Evolutionary conservation across 176 grass and related monocot genomes (phyloP).

Genomic region (Rhynchospora breviuscula): DNA sequence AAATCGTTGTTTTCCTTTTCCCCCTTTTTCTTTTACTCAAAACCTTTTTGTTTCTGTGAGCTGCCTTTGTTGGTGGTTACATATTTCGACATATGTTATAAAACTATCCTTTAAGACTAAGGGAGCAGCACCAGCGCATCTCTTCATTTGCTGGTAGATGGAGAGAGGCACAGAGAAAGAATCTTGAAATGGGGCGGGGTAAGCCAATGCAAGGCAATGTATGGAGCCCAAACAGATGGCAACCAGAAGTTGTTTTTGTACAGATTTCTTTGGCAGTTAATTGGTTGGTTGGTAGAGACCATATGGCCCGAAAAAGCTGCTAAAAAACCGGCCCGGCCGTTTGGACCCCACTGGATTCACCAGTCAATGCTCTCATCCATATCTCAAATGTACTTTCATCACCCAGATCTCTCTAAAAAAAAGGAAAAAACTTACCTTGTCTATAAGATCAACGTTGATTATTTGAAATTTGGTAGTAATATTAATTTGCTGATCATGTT

Average conservation of each 20-base stretch:
- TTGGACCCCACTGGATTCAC: not conserved
- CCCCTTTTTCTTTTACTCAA: no score
- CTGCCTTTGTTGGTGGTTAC: not conserved
- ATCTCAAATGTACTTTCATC: constrained; percentile 5
- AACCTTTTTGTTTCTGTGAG: not conserved
- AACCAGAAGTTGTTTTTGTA: constrained; percentile 10
- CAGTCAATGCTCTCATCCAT: not conserved
- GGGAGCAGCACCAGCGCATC: not conserved
- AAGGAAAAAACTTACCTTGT: not conserved
- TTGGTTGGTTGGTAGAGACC: constrained; percentile 7
- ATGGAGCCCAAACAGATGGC: constrained; percentile 21
- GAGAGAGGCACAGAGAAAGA: not conserved
- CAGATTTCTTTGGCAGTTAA: constrained; percentile 8
- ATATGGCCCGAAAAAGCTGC: not conserved
- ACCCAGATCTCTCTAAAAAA: not conserved
- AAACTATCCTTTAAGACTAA: not conserved
- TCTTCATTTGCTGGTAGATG: not conserved
- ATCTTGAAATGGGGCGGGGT: not conserved
- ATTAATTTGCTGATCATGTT: no score
- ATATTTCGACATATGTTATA: not conserved
- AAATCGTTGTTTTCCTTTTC: no score
- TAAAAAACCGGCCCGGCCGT: not conserved
- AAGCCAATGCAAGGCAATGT: not conserved
- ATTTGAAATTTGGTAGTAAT: not conserved
- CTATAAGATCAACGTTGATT: not conserved